Base-by-base conservation (phyloP, 345 rosid genomes). In the Eucalyptus camaldulensis region DNA sequence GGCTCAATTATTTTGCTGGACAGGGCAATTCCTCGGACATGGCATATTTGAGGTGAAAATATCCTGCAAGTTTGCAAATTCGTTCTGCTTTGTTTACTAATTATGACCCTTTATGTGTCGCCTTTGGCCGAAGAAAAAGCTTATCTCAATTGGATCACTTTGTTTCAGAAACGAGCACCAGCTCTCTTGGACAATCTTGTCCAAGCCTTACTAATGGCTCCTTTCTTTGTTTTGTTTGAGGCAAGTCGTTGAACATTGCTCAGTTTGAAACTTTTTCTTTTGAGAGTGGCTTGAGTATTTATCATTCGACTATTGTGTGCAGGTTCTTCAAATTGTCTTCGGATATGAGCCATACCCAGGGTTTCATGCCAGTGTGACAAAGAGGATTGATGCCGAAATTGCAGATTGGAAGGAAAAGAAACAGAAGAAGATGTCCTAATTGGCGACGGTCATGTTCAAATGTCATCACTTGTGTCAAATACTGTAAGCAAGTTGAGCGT, bases 161-260 rank as follows among this genome's bases (percentile, higher is more conserved):
- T 80, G 87, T 65, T 45, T 69, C 85, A 97, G 99, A 95, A 93
- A 93, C 96, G 99, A 19, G 97, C 99, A 65, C 98, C 99, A 3
- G 98, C 99, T 33, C 93, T 97, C 85, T 85, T 96, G 88, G 99
- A 96, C 92, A 96, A 96, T 91, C 91, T 97, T 88, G 62, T 86
- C n/a, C 99, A 95, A 89, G 99, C 99, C 58, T 89, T 97, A 88
- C 89, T 96, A 31, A 96, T 93, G 95, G 99, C 99, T 90, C 99
- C 99, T 45, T 96, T 95, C 93, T 96, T 96, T n/a, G 99, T 96
- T 24, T 88, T 96, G 89, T 98, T 97, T 1, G 99, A 97, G 99
- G 98, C 95, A 91, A 44, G 87, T 87, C 50, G 31, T 21, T 31
- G 27, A 31, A 37, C 21, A 44, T 69, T 60, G 60, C 58, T 19